Percentiles rank a stretch among this genome's conserved stretches.
These are phyloP conservation scores for Tillandsia fasciculata DNA, from an alignment of 176 grass and related monocot species.

Conservation along the genomic window DNA sequence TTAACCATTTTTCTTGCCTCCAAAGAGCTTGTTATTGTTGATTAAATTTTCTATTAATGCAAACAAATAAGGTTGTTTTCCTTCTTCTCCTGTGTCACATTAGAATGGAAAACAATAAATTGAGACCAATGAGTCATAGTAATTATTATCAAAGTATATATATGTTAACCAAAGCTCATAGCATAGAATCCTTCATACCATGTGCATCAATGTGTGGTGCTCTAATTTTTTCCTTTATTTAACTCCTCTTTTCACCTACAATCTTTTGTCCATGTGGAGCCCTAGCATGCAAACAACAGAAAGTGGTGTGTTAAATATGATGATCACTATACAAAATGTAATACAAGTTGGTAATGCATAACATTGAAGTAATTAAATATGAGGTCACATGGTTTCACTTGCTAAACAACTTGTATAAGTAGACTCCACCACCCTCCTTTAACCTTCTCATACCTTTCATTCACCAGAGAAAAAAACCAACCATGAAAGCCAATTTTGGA, in stretches of 20 bases:
- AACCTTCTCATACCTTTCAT: constrained; percentile 22
- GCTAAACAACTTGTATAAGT: background rate
- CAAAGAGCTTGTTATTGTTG: too few species aligned
- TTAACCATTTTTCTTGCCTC: too few species aligned
- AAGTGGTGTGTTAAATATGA: background rate
- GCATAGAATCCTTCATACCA: background rate
- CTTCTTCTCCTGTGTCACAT: too few species aligned
- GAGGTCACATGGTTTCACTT: background rate
- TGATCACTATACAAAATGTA: background rate
- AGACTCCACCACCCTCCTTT: constrained; percentile 11
- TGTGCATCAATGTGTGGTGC: background rate
- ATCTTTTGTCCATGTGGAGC: background rate
- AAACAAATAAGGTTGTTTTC: too few species aligned
- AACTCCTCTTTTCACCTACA: background rate
- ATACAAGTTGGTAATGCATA: constrained; percentile 2
- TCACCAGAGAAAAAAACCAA: background rate
- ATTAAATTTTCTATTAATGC: too few species aligned
- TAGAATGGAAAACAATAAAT: too few species aligned
- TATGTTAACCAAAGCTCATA: background rate
- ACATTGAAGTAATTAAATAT: background rate
- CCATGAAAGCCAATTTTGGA: constrained; percentile 23
- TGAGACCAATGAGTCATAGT: background rate
- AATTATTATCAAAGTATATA: background rate
- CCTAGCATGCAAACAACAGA: background rate
- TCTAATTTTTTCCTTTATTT: background rate